Evolutionary conservation across 306 rosid genomes (phyloP), one percentile per base, ranked within the genome.

Genomic region (Quercus berberidifolia): DNA sequence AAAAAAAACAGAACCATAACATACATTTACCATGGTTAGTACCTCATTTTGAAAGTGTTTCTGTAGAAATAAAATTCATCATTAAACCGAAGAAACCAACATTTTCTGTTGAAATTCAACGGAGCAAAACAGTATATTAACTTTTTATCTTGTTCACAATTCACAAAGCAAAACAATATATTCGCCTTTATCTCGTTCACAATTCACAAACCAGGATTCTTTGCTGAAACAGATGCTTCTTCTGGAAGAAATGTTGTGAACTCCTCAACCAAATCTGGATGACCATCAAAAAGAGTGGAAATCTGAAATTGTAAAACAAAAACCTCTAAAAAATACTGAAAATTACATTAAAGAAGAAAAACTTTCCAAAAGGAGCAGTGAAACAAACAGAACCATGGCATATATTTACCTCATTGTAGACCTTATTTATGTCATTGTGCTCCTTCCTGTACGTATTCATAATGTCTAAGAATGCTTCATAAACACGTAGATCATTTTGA

Each of bases 361-460:
- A 35, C 55, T 70, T 2, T 31, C 38, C 35, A 33, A 54, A 77
- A 49, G 38, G 60, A 31, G 18, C 30, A 20, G 55, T 38, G 21
- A 6, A 28, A 43, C 14, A 12, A 51, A 19, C 33, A 43, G 72
- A 43, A 31, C 26, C 72, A 71, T 54, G 63, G 76, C 76, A 75
- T 43, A 28, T 26, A 57, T 74, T 72, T 83, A 96, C 99, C 99
- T 96, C 98, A 63, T 79, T 83, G 74, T 96, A 96, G 78, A 93
- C 99, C 80, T 93, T 97, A 25, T 80, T 85, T 38, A 96, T 96
- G 79, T 90, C 93, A 90, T 96, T 96, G 85, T 90, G 94, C 89
- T 96, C 99, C 88, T 96, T 96, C 78, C 98, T 91, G 75, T 96
- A 96, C 97, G 90, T 84, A 84, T 93, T 91, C 90, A 96, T 85